These are phyloP conservation scores for Sordariomycetes sp. DNA, from an alignment of 2,329 filamentous ascomycete genomes.

Conservation along the genomic window DNA sequence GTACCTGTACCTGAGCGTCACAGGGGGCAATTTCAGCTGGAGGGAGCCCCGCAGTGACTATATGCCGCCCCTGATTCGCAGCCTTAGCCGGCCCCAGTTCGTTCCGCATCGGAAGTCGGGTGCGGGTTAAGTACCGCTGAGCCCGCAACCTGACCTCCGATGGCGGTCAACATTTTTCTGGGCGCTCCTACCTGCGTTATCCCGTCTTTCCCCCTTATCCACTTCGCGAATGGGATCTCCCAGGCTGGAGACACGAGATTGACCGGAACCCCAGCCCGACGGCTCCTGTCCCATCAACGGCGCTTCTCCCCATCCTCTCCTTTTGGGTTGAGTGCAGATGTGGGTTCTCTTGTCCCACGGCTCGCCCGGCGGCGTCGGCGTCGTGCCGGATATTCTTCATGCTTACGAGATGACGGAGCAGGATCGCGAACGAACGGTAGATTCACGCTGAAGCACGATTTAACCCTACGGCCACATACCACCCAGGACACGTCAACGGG, in stretches of 20 bases:
- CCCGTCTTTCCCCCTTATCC: neutral
- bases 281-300: neutral
- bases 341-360: neutral
- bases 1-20: neutral
- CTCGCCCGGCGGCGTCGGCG: neutral
- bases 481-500: neutral
- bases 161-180: conserved; percentile 3
- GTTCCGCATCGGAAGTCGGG: neutral
- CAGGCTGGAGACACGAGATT: neutral
- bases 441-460: neutral
- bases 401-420: neutral
- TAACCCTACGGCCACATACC: neutral
- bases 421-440: neutral
- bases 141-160: neutral
- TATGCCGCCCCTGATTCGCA: neutral
- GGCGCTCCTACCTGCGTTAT: neutral
- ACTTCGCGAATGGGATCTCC: neutral
- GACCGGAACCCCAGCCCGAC: neutral
- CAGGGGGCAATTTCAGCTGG: neutral
- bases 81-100: neutral
- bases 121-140: neutral
- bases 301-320: neutral
- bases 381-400: neutral
- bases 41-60: neutral
- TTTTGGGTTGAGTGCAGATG: neutral